These are phyloP conservation scores for Fusarium guadeloupense DNA, from an alignment of 2,329 filamentous ascomycete genomes.

Conservation along the genomic window DNA sequence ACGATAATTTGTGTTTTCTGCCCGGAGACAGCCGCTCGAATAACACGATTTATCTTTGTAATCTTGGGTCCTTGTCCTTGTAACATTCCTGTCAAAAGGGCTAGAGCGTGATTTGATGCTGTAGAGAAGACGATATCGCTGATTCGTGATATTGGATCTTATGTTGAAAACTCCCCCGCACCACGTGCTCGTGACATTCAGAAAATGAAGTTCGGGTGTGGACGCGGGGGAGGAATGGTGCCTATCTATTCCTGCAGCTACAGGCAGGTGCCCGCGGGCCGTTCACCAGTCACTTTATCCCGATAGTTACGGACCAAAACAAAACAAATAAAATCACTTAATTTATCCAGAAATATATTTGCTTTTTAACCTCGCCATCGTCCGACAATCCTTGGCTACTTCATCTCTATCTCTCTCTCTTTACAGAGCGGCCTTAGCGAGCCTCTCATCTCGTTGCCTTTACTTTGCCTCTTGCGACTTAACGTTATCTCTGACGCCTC, in stretches of 20 bases:
- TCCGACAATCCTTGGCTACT: not conserved
- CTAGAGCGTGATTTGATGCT: conserved; percentile 3
- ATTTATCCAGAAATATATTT: not conserved
- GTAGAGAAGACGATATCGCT: too few species aligned
- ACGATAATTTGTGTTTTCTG: conserved; percentile 7
- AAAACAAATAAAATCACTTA: conserved; percentile 17
- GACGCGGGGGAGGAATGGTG: conserved; percentile 16
- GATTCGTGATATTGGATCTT: conserved; percentile 6
- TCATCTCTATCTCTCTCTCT: not conserved
- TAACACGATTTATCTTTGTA: conserved; percentile 19
- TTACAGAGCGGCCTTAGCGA: not conserved
- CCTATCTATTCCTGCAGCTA: too few species aligned
- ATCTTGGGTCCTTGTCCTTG: too few species aligned
- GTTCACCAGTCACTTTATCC: not conserved
- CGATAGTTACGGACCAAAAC: conserved; percentile 8
- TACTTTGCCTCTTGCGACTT: not conserved
- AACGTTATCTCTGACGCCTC: not conserved
- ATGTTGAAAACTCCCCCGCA: conserved; percentile 32
- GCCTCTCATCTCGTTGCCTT: not conserved
- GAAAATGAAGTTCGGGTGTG: conserved; percentile 12
- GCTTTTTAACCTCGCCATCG: conserved; percentile 24
- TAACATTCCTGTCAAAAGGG: conserved; percentile 6
- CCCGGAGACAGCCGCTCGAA: conserved; percentile 23
- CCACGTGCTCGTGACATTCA: conserved; percentile 35
- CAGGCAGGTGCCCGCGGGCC: not conserved